Evolutionary conservation across 345 rosid genomes (phyloP).

Genomic region (Corymbia maculata): DNA sequence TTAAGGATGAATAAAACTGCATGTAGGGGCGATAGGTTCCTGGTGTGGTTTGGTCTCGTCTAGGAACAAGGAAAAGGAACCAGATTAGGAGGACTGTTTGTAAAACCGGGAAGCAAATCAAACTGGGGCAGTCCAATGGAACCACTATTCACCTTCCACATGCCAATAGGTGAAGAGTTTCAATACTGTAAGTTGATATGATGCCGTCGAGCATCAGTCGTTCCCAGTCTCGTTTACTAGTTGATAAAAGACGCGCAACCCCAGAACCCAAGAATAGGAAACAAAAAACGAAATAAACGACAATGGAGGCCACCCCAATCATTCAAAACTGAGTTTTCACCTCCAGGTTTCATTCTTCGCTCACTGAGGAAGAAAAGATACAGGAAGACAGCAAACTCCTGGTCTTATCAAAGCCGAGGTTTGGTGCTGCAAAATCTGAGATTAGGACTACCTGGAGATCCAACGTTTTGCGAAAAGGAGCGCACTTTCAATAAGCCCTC

Average conservation of each 20-base stretch:
- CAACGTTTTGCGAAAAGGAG: neutral
- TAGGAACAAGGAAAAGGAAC: too few species aligned
- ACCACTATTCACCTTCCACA: too few species aligned
- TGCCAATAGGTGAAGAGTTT: neutral
- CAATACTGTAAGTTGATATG: neutral
- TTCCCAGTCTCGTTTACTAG: neutral
- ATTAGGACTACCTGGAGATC: neutral
- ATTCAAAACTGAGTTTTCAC: neutral
- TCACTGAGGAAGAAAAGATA: neutral
- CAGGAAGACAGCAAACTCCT: neutral
- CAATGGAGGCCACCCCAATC: neutral
- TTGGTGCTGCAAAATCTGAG: neutral
- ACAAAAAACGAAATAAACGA: neutral
- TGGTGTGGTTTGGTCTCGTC: too few species aligned
- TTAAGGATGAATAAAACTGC: too few species aligned
- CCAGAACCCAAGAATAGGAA: neutral
- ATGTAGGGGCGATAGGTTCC: too few species aligned
- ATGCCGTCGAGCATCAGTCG: neutral
- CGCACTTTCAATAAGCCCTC: neutral
- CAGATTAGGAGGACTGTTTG: too few species aligned
- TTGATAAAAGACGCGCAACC: neutral
- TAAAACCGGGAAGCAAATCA: too few species aligned
- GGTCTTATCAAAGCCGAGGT: neutral
- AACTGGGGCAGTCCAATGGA: too few species aligned
- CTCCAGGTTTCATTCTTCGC: neutral